A percentile compares a stretch with the other conserved stretches of the same genome.
Conservation (phyloP, 441 rosid species). For the Raphanus hybrid region DNA sequence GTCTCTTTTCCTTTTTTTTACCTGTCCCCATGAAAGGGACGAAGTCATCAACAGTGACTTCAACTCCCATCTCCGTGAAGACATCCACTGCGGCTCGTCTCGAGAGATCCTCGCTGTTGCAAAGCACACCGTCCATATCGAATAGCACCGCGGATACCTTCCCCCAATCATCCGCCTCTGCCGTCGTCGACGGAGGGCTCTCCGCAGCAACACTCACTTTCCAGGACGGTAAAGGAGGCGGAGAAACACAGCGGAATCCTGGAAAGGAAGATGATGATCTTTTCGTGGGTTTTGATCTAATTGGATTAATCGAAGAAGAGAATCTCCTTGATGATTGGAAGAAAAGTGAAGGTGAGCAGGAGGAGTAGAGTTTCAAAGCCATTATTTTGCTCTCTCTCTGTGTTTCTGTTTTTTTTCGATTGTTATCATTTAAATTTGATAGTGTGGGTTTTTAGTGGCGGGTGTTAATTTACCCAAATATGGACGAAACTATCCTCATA, state of each 20-base stretch:
- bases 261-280: slow-evolving; percentile 30
- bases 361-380: slow-evolving; percentile 58
- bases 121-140: slow-evolving; percentile 96
- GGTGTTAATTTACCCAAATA: slow-evolving; percentile 31
- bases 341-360: slow-evolving; percentile 50
- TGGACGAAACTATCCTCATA: background rate
- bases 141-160: slow-evolving; percentile 90
- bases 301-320: slow-evolving; percentile 27
- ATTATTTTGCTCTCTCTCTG: slow-evolving; percentile 26
- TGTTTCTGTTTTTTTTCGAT: slow-evolving; percentile 4
- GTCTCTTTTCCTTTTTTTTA: slow-evolving; percentile 10
- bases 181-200: slow-evolving; percentile 40
- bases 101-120: slow-evolving; percentile 87
- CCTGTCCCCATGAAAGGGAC: slow-evolving; percentile 94
- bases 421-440: slow-evolving; percentile 20
- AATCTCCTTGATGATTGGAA: slow-evolving; percentile 44
- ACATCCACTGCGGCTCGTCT: slow-evolving; percentile 90
- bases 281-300: slow-evolving; percentile 39
- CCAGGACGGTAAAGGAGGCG: slow-evolving; percentile 52
- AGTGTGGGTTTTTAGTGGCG: slow-evolving; percentile 34
- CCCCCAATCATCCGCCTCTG: slow-evolving; percentile 58
- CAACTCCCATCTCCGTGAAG: slow-evolving; percentile 88
- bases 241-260: slow-evolving; percentile 39
- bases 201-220: slow-evolving; percentile 57
- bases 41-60: slow-evolving; percentile 81